Conservation (phyloP, 2,329 filamentous ascomycete genomes). For the Fonsecaea pedrosoi region DNA sequence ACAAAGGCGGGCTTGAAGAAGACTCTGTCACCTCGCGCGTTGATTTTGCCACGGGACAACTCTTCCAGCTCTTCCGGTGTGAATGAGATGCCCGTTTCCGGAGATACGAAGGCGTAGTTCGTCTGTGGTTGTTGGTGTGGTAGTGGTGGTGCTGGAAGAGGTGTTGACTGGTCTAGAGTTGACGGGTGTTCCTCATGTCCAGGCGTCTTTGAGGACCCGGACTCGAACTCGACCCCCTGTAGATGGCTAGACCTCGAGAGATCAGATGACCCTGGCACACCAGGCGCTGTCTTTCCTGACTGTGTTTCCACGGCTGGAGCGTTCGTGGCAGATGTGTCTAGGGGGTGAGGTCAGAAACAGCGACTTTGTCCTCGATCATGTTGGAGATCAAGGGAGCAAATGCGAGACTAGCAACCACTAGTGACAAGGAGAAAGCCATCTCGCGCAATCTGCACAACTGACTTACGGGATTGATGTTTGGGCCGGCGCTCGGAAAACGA, state of each 20-base stretch:
- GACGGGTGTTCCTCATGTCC: background rate
- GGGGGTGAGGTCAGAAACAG: background rate
- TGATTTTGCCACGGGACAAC: constrained; percentile 31
- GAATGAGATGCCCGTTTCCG: constrained; percentile 28
- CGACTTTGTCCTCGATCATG: background rate
- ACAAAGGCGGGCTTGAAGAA: constrained; percentile 42
- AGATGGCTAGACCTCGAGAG: background rate
- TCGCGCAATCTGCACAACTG: background rate
- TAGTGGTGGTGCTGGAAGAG: background rate
- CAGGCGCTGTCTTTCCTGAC: background rate
- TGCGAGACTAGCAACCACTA: background rate
- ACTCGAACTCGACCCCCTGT: background rate
- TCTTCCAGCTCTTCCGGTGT: constrained; percentile 26
- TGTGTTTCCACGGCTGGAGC: background rate
- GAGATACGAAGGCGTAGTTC: constrained; percentile 19
- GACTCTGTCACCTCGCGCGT: constrained; percentile 37
- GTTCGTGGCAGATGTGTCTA: background rate
- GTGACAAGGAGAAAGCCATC: background rate
- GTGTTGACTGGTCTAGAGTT: background rate
- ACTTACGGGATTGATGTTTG: constrained; percentile 28
- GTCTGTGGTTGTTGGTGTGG: background rate
- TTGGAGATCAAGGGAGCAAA: background rate
- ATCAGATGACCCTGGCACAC: background rate
- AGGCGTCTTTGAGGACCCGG: background rate
- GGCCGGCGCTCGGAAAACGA: constrained; percentile 33